phyloP scores from a whole-genome alignment of 2,329 filamentous ascomycete species.

The Macroventuria anomochaeta region DNA sequence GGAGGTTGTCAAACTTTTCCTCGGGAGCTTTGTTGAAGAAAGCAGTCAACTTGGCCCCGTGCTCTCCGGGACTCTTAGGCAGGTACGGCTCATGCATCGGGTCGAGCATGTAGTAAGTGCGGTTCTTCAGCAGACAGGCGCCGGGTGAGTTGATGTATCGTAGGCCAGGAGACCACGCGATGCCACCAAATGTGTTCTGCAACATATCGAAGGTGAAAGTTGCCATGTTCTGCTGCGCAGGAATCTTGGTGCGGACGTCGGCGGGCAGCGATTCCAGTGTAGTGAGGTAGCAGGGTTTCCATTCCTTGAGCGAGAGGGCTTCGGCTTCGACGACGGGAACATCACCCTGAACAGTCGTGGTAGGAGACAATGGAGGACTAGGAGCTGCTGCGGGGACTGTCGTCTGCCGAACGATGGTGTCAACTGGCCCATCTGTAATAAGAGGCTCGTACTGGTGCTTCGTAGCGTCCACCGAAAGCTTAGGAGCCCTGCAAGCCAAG shows the following conservation, averaged over 20 bases:
- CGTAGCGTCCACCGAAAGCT: conserved; percentile 1
- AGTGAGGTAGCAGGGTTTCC: conserved; percentile 49
- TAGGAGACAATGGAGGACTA: conserved; percentile 22
- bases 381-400: conserved; percentile 6
- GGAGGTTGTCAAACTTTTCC: conserved; percentile 35
- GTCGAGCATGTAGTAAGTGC: conserved; percentile 54
- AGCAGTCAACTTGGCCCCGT: conserved; percentile 56
- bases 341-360: conserved; percentile 9
- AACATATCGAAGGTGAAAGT: conserved; percentile 52
- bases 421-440: conserved; percentile 31
- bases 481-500: conserved; percentile 1
- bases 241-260: conserved; percentile 26
- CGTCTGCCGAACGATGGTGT: conserved; percentile 14
- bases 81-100: conserved; percentile 50
- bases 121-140: conserved; percentile 38
- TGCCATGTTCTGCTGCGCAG: conserved; percentile 24
- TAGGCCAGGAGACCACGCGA: conserved; percentile 51
- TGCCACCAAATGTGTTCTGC: conserved; percentile 45
- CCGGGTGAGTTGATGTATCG: conserved; percentile 41
- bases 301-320: conserved; percentile 30
- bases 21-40: conserved; percentile 52
- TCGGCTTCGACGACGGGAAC: conserved; percentile 1
- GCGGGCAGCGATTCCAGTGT: conserved; percentile 33
- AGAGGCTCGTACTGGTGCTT: conserved; percentile 18
- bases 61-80: conserved; percentile 48